Evolutionary conservation across 2,329 filamentous ascomycete genomes (phyloP).

Genomic region (Dactylellina haptotyla): DNA sequence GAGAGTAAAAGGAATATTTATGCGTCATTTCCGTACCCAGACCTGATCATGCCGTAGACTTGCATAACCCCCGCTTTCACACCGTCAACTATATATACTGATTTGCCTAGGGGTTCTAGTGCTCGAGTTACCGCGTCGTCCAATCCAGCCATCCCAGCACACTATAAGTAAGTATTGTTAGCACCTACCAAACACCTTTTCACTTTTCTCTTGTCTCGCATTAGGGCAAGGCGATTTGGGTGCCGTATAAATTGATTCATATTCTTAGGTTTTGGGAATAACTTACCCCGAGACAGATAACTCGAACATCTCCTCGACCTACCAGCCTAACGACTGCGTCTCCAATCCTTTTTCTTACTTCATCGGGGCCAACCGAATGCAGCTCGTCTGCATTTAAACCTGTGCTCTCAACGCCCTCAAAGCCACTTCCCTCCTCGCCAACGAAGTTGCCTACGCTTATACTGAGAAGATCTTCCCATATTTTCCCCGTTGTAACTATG

Average conservation of each 20-base stretch:
- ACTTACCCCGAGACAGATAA: constrained; percentile 75
- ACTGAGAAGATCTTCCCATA: constrained; percentile 79
- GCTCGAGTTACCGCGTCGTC: constrained; percentile 78
- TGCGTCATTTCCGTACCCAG: constrained; percentile 50
- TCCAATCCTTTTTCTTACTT: constrained; percentile 74
- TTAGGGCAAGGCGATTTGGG: background rate
- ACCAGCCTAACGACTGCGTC: constrained; percentile 73
- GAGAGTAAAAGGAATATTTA: constrained; percentile 13
- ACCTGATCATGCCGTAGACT: constrained; percentile 68
- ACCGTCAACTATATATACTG: constrained; percentile 78
- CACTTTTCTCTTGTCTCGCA: background rate
- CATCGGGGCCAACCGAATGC: constrained; percentile 73
- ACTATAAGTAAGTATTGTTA: constrained; percentile 61
- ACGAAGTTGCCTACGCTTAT: constrained; percentile 74
- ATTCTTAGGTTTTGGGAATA: background rate
- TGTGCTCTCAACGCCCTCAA: constrained; percentile 83
- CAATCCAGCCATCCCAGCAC: constrained; percentile 89
- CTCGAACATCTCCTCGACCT: constrained; percentile 66
- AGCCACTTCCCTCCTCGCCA: constrained; percentile 66
- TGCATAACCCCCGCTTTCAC: constrained; percentile 75
- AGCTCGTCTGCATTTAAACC: constrained; percentile 82
- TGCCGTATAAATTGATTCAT: background rate
- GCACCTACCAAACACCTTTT: too few species aligned
- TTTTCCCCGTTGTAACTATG: constrained; percentile 85
- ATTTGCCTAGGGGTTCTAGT: constrained; percentile 69